Conservation (phyloP, 306 rosid species). For the Mimosa bimucronata region DNA sequence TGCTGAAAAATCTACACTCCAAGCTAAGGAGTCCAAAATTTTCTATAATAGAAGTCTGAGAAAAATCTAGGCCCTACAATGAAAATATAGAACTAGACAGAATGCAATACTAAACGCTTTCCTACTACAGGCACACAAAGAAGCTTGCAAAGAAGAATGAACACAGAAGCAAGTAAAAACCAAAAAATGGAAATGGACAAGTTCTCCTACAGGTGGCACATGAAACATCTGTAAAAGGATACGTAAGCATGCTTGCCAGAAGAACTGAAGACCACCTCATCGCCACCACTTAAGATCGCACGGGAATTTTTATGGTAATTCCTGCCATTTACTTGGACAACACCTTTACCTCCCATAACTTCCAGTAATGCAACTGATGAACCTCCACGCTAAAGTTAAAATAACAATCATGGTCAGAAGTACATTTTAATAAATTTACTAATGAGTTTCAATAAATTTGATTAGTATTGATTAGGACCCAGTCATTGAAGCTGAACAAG, state of each 20-base stretch:
- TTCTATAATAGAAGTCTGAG: constrained; percentile 18
- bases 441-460: no score
- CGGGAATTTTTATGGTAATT: constrained; percentile 52
- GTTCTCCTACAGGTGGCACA: constrained; percentile 19
- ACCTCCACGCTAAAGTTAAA: constrained; percentile 65
- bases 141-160: constrained; percentile 14
- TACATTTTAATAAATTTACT: no score
- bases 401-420: constrained; percentile 37
- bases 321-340: constrained; percentile 79
- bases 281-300: constrained; percentile 74
- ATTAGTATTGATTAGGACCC: constrained; percentile 28
- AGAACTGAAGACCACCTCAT: constrained; percentile 78
- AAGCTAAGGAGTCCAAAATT: constrained; percentile 48
- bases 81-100: constrained; percentile 12
- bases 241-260: constrained; percentile 87
- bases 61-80: neutral
- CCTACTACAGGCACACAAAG: constrained; percentile 7
- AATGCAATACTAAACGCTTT: constrained; percentile 19
- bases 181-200: neutral
- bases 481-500: constrained; percentile 9
- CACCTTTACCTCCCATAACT: constrained; percentile 72
- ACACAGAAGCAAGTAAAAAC: constrained; percentile 24
- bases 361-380: constrained; percentile 76
- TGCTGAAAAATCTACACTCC: constrained; percentile 78
- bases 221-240: constrained; percentile 66